Conservation (phyloP, 352 stramenopile genomes). For the Pythium chondricola region DNA sequence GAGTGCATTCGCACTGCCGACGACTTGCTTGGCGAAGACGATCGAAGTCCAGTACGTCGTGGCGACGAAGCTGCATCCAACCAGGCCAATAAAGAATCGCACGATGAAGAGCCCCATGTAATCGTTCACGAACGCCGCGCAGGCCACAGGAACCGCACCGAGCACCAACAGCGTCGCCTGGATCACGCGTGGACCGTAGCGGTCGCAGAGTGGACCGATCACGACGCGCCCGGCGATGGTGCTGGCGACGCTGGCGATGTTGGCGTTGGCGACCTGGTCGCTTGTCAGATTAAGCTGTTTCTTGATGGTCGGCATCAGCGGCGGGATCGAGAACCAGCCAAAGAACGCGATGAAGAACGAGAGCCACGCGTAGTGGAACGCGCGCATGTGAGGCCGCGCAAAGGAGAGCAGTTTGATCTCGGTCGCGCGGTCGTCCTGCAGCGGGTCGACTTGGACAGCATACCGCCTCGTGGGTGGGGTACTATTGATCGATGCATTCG, state of each 20-base stretch:
- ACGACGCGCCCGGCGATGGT: slow-evolving; percentile 90
- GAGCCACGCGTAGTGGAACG: slow-evolving; percentile 91
- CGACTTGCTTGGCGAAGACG: slow-evolving; percentile 92
- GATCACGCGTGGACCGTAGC: slow-evolving; percentile 82
- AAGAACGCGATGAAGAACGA: slow-evolving; percentile 95
- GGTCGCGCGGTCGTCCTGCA: slow-evolving; percentile 27
- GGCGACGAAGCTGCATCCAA: slow-evolving; percentile 91
- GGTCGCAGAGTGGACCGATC: slow-evolving; percentile 89
- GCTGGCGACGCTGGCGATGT: slow-evolving; percentile 85
- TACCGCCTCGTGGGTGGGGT: slow-evolving; percentile 2
- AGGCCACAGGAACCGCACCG: slow-evolving; percentile 81
- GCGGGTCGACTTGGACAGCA: slow-evolving; percentile 13
- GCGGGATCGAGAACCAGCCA: slow-evolving; percentile 92
- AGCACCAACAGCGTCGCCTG: slow-evolving; percentile 73
- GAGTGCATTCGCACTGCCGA: slow-evolving; percentile 90
- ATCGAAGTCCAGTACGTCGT: slow-evolving; percentile 91
- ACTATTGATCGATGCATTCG: background rate
- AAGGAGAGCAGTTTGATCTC: slow-evolving; percentile 66
- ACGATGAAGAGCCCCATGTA: slow-evolving; percentile 70
- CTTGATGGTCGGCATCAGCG: slow-evolving; percentile 89
- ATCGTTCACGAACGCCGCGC: slow-evolving; percentile 74
- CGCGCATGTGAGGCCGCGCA: slow-evolving; percentile 88
- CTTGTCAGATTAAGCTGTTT: slow-evolving; percentile 75
- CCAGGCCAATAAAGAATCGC: slow-evolving; percentile 93
- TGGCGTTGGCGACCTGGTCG: slow-evolving; percentile 87